Conservation (phyloP, 352 stramenopile genomes). For the Globisporangium parvum region DNA sequence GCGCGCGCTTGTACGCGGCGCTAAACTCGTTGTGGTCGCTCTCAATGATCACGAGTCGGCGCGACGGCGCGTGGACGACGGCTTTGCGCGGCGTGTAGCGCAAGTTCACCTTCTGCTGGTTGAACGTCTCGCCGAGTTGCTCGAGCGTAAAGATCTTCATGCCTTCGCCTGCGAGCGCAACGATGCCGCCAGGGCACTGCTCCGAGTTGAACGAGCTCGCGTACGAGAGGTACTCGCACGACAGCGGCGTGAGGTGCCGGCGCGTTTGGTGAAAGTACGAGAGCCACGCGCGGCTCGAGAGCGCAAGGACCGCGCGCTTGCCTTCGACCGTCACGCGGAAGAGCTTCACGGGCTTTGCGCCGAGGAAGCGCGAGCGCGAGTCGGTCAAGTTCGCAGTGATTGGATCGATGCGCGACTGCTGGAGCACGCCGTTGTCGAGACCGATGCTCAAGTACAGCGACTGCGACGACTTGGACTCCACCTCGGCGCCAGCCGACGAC, state of each 20-base stretch:
- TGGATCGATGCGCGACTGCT: conserved; percentile 89
- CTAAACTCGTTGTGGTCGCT: conserved; percentile 96
- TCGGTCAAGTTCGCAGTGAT: conserved; percentile 82
- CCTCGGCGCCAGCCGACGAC: conserved; percentile 31
- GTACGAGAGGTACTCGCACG: conserved; percentile 93
- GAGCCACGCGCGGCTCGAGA: conserved; percentile 96
- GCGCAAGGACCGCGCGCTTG: conserved; percentile 89
- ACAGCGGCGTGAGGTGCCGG: conserved; percentile 92
- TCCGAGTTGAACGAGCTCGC: conserved; percentile 96
- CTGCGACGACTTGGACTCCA: conserved; percentile 39
- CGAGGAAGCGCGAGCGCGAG: conserved; percentile 92
- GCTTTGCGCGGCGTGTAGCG: conserved; percentile 97
- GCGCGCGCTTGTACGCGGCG: conserved; percentile 85
- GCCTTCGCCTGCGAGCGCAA: conserved; percentile 92
- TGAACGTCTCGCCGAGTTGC: conserved; percentile 95
- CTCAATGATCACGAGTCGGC: conserved; percentile 95
- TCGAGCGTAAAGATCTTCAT: conserved; percentile 98
- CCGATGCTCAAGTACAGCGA: conserved; percentile 82
- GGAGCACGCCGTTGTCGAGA: conserved; percentile 94
- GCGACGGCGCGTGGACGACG: conserved; percentile 81
- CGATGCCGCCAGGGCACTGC: conserved; percentile 94
- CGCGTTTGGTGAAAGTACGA: conserved; percentile 90
- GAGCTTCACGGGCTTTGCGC: conserved; percentile 92
- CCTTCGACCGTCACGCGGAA: conserved; percentile 90
- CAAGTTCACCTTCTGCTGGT: conserved; percentile 93